Evolutionary conservation across 352 stramenopile species (phyloP), one percentile per base, ranked within the genome.

Genomic region (Globisporangium sylvaticum): DNA sequence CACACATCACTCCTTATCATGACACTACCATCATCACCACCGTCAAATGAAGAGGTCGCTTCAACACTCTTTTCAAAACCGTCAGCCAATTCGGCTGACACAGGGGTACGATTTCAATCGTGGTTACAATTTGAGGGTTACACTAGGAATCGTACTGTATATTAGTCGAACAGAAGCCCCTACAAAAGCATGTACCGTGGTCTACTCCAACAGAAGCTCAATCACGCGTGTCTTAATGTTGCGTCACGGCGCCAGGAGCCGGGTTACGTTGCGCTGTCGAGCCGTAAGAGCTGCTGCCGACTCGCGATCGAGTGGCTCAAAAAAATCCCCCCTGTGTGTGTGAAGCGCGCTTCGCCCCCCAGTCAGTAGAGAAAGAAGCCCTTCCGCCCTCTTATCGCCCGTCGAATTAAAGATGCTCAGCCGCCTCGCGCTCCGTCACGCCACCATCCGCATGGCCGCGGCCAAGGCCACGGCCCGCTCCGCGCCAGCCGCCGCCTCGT

Each of bases 351-450:
- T 0, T 8, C 31, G 29, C 24, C 34, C 18, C 34, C 37, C 52
- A n/a, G 42, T 39, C 63, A 68, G 44, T 63, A 68, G 63, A 62
- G 63, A 68, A 68, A 57, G 53, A 57, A 62, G 63, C 52, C 48
- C 48, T 48, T 56, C 42, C 42, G 42, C 62, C 62, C 32, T 67
- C 54, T 62, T 20, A 42, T 39, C 32, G 31, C 50, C 50, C 6
- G 27, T 34, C 48, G 10, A 29, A 58, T 50, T 22, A 59, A 27
- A 27, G 37, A 94, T 94, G 85, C 83, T 94, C 71, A 81, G 79
- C 76, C 83, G 83, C 70, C 77, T 89, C 69, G 83, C 82, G 68
- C 82, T 94, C 73, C 82, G 83, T 71, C 78, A 86, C 71, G 75
- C 76, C 70, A 79, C 79, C 50, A 77, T 83, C 70, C 75, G 75